Evolutionary conservation across 2,329 filamentous ascomycete species (phyloP).

Genomic region (Ophiocordyceps robertsii): DNA sequence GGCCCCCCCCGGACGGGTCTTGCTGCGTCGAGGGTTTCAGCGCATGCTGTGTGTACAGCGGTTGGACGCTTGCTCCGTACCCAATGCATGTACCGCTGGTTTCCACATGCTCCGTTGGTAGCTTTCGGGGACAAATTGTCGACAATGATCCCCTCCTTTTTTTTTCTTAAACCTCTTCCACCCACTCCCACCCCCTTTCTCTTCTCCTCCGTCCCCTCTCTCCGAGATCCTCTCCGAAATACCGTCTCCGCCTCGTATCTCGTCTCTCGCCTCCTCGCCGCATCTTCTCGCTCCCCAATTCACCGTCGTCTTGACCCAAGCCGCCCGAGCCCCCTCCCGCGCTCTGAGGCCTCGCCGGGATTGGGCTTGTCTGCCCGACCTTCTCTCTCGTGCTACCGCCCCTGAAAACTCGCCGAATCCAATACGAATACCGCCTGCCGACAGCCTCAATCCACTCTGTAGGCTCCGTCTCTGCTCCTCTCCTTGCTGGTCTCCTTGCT

Average conservation of each 20-base stretch:
- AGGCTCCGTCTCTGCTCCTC: not conserved
- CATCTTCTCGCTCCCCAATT: not conserved
- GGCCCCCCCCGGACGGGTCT: not conserved
- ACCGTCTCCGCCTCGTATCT: too few species aligned
- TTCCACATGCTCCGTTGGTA: not conserved
- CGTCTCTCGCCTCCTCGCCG: not conserved
- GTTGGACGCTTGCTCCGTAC: not conserved
- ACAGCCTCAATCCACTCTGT: too few species aligned
- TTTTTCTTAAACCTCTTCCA: not conserved
- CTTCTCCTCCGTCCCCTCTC: not conserved
- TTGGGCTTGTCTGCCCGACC: not conserved
- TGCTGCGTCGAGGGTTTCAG: not conserved
- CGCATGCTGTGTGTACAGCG: not conserved
- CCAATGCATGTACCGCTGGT: not conserved
- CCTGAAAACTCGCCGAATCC: too few species aligned
- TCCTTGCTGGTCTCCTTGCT: too few species aligned
- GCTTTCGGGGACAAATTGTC: too few species aligned
- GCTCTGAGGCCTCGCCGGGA: not conserved
- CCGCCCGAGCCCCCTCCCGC: not conserved
- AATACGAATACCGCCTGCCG: too few species aligned
- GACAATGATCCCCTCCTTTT: too few species aligned
- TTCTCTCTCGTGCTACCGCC: not conserved
- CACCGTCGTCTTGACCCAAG: not conserved
- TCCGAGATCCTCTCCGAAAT: too few species aligned
- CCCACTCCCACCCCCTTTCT: slow-evolving; percentile 18